A percentile compares a stretch with the other conserved stretches of the same genome.
These are phyloP conservation scores for Solanum hybrid DNA, from an alignment of 305 asterid genomes.

Conservation along the genomic window DNA sequence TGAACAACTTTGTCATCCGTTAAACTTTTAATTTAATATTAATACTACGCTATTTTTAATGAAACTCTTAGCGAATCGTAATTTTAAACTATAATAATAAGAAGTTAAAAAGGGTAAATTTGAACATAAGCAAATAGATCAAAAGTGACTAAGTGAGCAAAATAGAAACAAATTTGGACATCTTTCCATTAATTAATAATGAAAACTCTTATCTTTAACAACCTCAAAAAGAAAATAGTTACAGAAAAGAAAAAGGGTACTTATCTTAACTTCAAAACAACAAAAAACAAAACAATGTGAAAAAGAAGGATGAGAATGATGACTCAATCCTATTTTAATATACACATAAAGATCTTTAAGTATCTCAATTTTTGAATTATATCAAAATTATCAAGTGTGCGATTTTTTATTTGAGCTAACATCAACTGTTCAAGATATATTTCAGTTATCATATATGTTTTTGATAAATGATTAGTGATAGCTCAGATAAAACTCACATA, in stretches of 20 bases:
- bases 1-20: background rate
- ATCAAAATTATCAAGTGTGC: background rate
- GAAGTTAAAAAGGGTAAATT: no score
- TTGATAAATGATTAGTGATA: background rate
- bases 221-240: background rate
- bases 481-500: background rate
- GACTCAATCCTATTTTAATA: background rate
- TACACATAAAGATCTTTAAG: background rate
- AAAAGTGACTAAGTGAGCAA: background rate
- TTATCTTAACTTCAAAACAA: background rate
- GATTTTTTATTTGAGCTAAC: background rate
- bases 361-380: no score
- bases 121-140: background rate
- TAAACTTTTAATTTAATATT: no score
- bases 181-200: background rate
- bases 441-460: background rate
- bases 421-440: background rate
- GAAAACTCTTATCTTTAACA: background rate
- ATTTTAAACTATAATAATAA: background rate
- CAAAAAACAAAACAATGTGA: background rate
- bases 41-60: no score
- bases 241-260: background rate
- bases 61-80: no score
- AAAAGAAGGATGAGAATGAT: background rate
- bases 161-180: background rate